Base-by-base conservation (phyloP, 441 rosid species). In the Syzygium malaccense region DNA sequence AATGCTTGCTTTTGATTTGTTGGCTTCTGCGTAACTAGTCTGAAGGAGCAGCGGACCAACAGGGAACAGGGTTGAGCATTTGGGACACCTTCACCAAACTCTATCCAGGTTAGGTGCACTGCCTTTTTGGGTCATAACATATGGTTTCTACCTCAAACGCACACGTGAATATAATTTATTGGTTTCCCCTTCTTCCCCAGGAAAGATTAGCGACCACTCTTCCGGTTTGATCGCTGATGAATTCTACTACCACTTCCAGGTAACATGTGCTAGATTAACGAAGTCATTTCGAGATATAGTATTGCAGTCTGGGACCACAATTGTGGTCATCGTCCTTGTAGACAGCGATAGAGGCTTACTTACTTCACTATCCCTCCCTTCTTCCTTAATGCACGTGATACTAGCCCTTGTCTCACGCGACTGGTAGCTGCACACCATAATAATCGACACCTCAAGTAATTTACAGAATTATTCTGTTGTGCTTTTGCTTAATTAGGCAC, bases 41-140 rank as follows among this genome's bases (percentile, higher is more conserved):
- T 62, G 97, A 96, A 93, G 98, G 98, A 83, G 97, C 95, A 84
- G 96, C 92, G 37, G 87, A 86, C 33, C 91, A 93, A 88, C 92
- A 91, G 66, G 96, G 96, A 10, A 93, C 90, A 91, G 92, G 93
- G 64, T 93, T 93, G 32, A 96, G 96, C 87, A 55, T 92, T 37
- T 96, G 98, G 98, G 97, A 96, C 85, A 48, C 88, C 33, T 95
- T 87, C 93, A 90, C 92, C 66, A 90, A 91, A 88, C 87, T 55
- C 86, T 89, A 85, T 90, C 96, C 98, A 91, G 89, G 98, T 96
- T 9, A 66, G 33, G 45, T 60, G 80, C 87, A 26, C 87, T 55
- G 6, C 15, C 37, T 49, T n/a, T 55, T 78, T 14, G 48, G 56
- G 85, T 19, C 88, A 88, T 26, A 12, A 56, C 87, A 48, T 55